A percentile compares a stretch with the other conserved stretches of the same genome.
Evolutionary conservation across 2,329 filamentous ascomycete species (phyloP).

Genomic region (Diaporthe citrichinensis): DNA sequence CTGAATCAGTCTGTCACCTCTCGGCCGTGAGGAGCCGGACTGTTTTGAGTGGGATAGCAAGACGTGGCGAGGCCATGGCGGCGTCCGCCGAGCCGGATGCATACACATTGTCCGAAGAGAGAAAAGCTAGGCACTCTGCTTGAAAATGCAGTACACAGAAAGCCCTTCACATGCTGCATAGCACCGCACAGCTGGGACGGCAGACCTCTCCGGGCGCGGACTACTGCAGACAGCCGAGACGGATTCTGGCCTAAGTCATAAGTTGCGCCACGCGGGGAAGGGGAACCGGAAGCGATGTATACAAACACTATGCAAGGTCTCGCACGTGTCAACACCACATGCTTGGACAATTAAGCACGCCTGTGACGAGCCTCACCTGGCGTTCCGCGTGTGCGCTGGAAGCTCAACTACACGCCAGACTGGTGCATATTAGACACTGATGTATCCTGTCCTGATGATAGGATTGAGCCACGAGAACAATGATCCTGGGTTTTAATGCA

Average conservation of each 20-base stretch:
- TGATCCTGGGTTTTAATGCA: background rate
- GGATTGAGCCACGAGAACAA: too few relatives aligned
- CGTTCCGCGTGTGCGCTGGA: background rate
- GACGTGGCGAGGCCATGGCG: background rate
- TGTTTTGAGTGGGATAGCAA: background rate
- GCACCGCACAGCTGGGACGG: background rate
- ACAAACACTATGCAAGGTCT: background rate
- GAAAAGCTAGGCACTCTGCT: background rate
- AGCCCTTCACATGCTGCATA: background rate
- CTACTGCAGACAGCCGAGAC: constrained; percentile 10
- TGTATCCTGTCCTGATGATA: too few relatives aligned
- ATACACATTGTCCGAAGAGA: background rate
- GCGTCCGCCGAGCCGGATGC: background rate
- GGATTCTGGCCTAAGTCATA: background rate
- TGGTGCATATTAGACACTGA: background rate
- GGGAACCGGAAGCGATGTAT: background rate
- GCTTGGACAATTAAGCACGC: background rate
- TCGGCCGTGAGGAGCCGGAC: constrained; percentile 13
- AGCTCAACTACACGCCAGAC: background rate
- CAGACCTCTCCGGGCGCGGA: background rate
- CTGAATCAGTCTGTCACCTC: background rate
- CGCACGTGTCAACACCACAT: background rate
- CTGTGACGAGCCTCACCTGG: background rate
- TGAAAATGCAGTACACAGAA: background rate
- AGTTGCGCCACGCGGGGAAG: background rate